Evolutionary conservation across 768 basidiomycete species (phyloP), one percentile per base, ranked within the genome.

Genomic region (Podaxis sp.): DNA sequence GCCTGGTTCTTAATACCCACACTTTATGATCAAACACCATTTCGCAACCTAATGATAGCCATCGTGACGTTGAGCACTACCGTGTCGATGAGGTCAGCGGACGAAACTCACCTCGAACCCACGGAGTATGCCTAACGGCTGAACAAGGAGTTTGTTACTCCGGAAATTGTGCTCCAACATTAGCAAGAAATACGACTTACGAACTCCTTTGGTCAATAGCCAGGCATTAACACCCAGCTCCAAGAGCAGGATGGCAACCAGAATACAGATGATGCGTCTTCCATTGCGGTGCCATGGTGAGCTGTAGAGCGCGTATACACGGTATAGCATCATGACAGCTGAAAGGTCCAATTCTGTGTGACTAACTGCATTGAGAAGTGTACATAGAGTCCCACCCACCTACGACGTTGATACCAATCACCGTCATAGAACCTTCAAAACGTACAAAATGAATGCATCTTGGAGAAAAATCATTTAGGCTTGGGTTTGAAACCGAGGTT

Each of bases 291-390:
- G 44, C 15, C 17, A n/a, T n/a, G 44, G 19, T 46, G 17, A n/a
- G 12, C 74, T 70, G 61, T 80, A 82, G 46, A 82, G 65, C 6
- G 75, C 79, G 22, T 72, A 68, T 53, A 82, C 74, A 19, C 86
- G 82, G 3, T 85, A 64, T 33, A 85, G 73, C 84, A 87, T 86
- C 84, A 87, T 86, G 9, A 85, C 64, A 1, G 71, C 76, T 77
- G 19, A 46, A 19, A 46, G 44, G 15, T 6, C 17, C 3, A 46
- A 19, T 46, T 5, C 17, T 19, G 44, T 19, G 44, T n/a, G 44
- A 3, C 7, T 19, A 33, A 9, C 44, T 46, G 44, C 44, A 17
- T 46, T 46, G 17, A 19, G 3, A 2, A 9, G 19, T 17, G 11
- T 13, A 22, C 17, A 9, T 15, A 4, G 52, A 2, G 6, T 8